These are phyloP conservation scores for Monosporascus cannonballus DNA, from an alignment of 2,329 filamentous ascomycete species.

Conservation along the genomic window DNA sequence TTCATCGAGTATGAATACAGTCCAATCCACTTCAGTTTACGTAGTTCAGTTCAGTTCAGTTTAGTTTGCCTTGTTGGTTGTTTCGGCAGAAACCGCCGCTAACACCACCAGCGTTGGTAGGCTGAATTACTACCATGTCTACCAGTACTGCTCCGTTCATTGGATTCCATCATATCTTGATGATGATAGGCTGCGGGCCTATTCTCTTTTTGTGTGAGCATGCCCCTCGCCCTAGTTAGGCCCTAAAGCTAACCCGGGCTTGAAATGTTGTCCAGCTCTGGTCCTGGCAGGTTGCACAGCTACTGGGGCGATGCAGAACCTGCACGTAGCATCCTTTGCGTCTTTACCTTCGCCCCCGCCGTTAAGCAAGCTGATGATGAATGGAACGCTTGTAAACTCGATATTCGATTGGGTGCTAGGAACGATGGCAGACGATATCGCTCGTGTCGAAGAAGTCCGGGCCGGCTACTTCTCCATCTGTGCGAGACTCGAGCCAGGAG, in stretches of 20 bases:
- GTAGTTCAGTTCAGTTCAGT: not conserved
- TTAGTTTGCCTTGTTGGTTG: not conserved
- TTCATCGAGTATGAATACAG: no score
- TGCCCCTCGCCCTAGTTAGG: not conserved
- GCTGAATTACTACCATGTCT: not conserved
- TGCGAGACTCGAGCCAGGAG: not conserved
- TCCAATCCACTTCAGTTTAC: not conserved
- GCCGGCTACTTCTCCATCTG: not conserved
- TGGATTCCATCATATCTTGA: not conserved
- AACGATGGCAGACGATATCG: not conserved
- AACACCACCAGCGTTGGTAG: not conserved
- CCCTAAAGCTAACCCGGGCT: not conserved
- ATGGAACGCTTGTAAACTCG: not conserved
- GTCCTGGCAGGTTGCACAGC: not conserved
- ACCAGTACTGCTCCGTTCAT: not conserved
- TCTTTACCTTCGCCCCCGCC: not conserved
- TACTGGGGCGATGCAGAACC: not conserved
- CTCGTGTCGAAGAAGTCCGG: not conserved
- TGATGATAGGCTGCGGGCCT: not conserved
- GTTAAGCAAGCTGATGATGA: not conserved
- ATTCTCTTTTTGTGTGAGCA: not conserved
- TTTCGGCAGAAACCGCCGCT: not conserved
- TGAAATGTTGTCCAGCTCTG: not conserved
- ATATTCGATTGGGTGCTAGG: not conserved
- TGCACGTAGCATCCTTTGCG: not conserved